Evolutionary conservation across 257 asterid genomes (phyloP).

Genomic region (Nicotiana knightiana): DNA sequence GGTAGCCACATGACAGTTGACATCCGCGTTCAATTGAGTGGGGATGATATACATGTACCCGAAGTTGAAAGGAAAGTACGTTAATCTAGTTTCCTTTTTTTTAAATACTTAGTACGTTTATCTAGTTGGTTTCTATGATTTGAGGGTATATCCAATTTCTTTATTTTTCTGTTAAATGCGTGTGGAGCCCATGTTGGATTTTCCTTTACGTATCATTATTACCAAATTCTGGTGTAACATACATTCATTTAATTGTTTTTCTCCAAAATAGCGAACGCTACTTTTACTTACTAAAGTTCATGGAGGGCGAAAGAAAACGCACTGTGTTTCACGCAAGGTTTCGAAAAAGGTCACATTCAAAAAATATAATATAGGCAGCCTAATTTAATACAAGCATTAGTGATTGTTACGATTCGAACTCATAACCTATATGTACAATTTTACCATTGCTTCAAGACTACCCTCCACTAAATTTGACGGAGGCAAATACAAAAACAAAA

Average conservation of each 20-base stretch:
- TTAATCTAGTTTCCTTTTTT: neutral
- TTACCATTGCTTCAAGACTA: too few species aligned
- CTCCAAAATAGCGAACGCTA: neutral
- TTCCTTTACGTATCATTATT: neutral
- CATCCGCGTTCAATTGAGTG: neutral
- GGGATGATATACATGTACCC: constrained; percentile 1
- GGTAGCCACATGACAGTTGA: constrained; percentile 3
- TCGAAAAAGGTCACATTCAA: too few species aligned
- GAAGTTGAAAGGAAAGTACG: constrained; percentile 24
- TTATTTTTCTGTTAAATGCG: neutral
- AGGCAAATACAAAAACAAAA: too few species aligned
- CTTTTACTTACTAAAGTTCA: too few species aligned
- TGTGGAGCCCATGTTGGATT: neutral
- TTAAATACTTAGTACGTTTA: neutral
- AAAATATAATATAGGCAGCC: too few species aligned
- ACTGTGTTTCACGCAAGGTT: too few species aligned
- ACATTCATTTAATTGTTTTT: neutral
- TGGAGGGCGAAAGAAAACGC: neutral
- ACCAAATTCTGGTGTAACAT: neutral
- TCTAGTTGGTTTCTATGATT: constrained; percentile 19
- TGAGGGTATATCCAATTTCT: neutral
- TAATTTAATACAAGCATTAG: too few species aligned
- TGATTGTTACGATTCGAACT: too few species aligned
- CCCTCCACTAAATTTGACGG: too few species aligned
- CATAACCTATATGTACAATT: too few species aligned